Percentiles rank a stretch among this genome's conserved stretches.
Evolutionary conservation across 106 monocot species (phyloP).

Genomic region (Narthecium ossifragum): DNA sequence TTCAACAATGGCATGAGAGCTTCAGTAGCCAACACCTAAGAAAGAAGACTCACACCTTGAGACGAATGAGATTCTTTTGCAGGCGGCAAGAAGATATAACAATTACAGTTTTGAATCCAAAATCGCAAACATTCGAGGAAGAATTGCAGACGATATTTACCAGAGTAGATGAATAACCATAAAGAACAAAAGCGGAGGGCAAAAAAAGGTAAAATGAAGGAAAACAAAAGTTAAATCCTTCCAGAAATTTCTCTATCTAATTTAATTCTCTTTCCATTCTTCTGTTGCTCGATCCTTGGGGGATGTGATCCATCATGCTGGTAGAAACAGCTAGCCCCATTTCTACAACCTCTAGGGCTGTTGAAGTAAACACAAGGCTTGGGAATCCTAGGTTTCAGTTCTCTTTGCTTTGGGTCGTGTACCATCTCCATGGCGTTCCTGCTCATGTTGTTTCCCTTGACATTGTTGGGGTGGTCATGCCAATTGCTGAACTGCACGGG

Average conservation of each 20-base stretch:
- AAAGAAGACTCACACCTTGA: no score
- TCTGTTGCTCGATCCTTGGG: conserved; percentile 15
- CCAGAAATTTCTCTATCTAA: conserved; percentile 43
- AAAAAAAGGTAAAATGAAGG: conserved; percentile 7
- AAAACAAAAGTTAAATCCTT: conserved; percentile 14
- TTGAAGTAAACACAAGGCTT: conserved; percentile 75
- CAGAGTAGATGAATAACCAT: not conserved
- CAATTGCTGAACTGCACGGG: conserved; percentile 12
- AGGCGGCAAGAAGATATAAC: no score
- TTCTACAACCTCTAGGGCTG: conserved; percentile 59
- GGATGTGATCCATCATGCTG: conserved; percentile 47
- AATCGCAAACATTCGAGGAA: no score
- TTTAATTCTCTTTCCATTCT: conserved; percentile 54
- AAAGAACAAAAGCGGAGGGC: not conserved
- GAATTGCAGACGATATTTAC: no score
- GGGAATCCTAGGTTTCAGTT: conserved; percentile 23
- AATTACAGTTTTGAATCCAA: no score
- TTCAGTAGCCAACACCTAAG: no score
- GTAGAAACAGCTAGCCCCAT: conserved; percentile 64
- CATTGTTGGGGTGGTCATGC: not conserved
- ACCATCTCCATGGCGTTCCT: no score
- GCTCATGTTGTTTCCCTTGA: not conserved
- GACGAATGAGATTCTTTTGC: no score
- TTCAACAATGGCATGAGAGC: no score
- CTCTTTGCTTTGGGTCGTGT: conserved; percentile 8